Evolutionary conservation across 768 basidiomycete species (phyloP).

Genomic region (Chalciporus chontae): DNA sequence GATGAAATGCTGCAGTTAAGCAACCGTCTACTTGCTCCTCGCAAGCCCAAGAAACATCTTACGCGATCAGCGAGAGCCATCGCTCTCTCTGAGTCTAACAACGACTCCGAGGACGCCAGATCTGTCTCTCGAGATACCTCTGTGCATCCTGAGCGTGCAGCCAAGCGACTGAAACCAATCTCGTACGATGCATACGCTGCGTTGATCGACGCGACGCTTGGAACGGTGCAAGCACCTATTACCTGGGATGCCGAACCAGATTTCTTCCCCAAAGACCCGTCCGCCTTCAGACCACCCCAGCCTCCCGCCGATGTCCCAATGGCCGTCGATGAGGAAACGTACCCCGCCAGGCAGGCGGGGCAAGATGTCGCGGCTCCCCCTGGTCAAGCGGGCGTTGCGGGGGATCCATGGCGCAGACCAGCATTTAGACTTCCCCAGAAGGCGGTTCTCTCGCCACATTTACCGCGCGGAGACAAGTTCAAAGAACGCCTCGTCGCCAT

Average conservation of each 20-base stretch:
- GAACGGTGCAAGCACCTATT: constrained; percentile 20
- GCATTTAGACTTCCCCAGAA: neutral
- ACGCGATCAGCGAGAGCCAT: neutral
- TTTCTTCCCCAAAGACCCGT: constrained; percentile 1
- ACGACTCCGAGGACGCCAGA: constrained; percentile 9
- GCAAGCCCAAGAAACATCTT: constrained; percentile 1
- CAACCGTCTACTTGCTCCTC: constrained; percentile 11
- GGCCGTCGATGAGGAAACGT: neutral
- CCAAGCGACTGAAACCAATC: constrained; percentile 20
- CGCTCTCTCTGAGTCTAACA: constrained; percentile 4
- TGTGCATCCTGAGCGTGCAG: constrained; percentile 4
- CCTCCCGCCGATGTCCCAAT: neutral
- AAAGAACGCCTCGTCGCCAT: constrained; percentile 13
- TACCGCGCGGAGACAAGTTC: constrained; percentile 20
- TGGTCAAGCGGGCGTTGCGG: neutral
- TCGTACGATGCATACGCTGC: constrained; percentile 18
- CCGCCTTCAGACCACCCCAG: neutral
- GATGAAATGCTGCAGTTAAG: constrained; percentile 13
- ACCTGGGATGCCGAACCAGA: constrained; percentile 16
- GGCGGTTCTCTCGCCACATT: constrained; percentile 10
- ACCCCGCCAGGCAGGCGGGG: neutral
- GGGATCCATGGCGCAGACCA: neutral
- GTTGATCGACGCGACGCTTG: constrained; percentile 22
- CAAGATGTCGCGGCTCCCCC: no score
- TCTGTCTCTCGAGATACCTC: neutral